A percentile compares a stretch with the other conserved stretches of the same genome.
Evolutionary conservation across 1,139 yeast genomes (phyloP).

Genomic region (Suhomyces bokatorum): DNA sequence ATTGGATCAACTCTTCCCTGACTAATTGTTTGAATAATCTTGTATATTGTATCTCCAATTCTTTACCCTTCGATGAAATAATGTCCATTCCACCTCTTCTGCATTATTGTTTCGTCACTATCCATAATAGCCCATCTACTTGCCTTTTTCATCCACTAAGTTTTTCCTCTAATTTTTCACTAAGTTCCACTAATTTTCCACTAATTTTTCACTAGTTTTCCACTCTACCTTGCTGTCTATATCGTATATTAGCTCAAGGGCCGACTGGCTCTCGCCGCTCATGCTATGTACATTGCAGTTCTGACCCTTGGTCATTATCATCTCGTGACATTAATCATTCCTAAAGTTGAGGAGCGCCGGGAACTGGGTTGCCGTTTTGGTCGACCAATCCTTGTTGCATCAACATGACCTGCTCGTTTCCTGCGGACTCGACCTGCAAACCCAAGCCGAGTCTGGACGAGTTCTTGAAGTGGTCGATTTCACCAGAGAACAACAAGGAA

Average conservation of each 20-base stretch:
- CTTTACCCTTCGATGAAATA: no score
- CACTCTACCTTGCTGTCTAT: not conserved
- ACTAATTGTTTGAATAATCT: no score
- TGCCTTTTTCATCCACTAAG: no score
- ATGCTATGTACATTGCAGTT: constrained; percentile 1
- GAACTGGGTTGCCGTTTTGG: constrained; percentile 81
- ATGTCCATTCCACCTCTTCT: no score
- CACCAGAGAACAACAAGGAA: constrained; percentile 83
- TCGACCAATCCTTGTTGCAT: constrained; percentile 79
- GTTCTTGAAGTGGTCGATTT: constrained; percentile 86
- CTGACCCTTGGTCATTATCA: constrained; percentile 2
- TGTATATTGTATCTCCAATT: no score
- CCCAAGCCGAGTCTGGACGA: constrained; percentile 89
- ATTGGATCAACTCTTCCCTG: no score
- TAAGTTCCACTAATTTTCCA: no score
- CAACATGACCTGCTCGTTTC: constrained; percentile 79
- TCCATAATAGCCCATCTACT: no score
- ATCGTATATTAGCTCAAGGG: constrained; percentile 2
- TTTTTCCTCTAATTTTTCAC: no score
- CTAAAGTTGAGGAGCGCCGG: constrained; percentile 60
- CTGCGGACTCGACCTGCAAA: constrained; percentile 91
- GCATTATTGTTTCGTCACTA: no score
- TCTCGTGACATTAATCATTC: constrained; percentile 4
- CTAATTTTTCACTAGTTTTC: no score
- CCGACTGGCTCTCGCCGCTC: not conserved